Evolutionary conservation across 305 asterid species (phyloP).

Genomic region (Fraxinus albicans): DNA sequence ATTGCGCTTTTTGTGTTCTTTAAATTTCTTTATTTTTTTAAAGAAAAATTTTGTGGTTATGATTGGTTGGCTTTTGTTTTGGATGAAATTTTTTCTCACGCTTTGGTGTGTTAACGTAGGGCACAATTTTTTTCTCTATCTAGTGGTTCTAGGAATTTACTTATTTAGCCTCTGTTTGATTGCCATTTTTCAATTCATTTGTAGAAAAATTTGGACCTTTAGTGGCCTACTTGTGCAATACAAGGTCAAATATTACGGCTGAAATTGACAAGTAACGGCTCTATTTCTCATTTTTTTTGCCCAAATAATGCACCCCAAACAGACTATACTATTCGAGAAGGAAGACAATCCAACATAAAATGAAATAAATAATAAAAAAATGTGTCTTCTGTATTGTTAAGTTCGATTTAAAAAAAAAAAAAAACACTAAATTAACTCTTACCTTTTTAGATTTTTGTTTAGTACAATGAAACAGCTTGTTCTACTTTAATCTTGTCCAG

Average conservation of each 20-base stretch:
- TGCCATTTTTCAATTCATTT: too few relatives aligned
- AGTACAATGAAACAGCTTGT: not conserved
- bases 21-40: not conserved
- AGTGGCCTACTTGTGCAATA: too few relatives aligned
- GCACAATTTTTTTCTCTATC: not conserved
- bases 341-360: not conserved
- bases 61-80: not conserved
- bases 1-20: slow-evolving; percentile 19
- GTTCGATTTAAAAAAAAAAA: too few relatives aligned
- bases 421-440: not conserved
- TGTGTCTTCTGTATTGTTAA: not conserved
- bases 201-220: too few relatives aligned
- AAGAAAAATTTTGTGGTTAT: not conserved
- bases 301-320: too few relatives aligned
- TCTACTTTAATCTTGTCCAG: not conserved
- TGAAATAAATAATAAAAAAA: too few relatives aligned
- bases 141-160: not conserved
- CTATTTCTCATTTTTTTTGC: too few relatives aligned
- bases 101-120: not conserved
- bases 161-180: too few relatives aligned
- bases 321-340: too few relatives aligned
- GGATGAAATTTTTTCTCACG: not conserved
- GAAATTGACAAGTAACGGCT: too few relatives aligned
- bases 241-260: too few relatives aligned
- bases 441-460: not conserved